These are phyloP conservation scores for Xylaria telfairii DNA, from an alignment of 495 filamentous ascomycete species.

Conservation along the genomic window DNA sequence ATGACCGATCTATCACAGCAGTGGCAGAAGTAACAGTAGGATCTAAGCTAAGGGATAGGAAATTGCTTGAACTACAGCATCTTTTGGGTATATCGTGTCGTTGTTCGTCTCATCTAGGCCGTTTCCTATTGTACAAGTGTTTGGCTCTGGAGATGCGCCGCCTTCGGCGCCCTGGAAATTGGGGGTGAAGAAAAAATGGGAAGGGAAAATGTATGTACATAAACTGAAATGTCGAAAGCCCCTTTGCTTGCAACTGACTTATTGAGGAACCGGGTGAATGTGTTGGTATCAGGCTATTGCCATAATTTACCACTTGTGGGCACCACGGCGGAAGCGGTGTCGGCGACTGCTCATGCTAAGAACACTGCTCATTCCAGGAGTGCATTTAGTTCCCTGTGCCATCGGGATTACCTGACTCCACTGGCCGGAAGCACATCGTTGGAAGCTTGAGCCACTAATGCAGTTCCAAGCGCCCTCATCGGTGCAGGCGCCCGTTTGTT, in stretches of 20 bases:
- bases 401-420: constrained; percentile 63
- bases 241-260: not conserved
- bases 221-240: not conserved
- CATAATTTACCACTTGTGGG: constrained; percentile 7
- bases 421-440: constrained; percentile 67
- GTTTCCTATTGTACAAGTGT: not conserved
- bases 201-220: constrained; percentile 7
- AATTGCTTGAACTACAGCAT: not conserved
- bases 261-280: not conserved
- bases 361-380: constrained; percentile 52
- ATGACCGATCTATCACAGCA: not conserved
- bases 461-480: constrained; percentile 70
- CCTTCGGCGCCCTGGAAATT: not conserved
- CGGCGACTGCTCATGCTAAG: constrained; percentile 44
- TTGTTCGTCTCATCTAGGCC: constrained; percentile 2
- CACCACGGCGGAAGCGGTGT: constrained; percentile 7
- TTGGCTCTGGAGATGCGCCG: not conserved
- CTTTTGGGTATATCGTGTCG: not conserved
- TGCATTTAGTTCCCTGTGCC: constrained; percentile 66
- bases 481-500: constrained; percentile 49
- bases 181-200: not conserved
- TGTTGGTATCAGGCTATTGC: not conserved
- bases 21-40: not conserved
- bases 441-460: constrained; percentile 63
- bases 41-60: not conserved